Evolutionary conservation across 1,139 yeast genomes (phyloP).

Genomic region (Lodderomyces theae): DNA sequence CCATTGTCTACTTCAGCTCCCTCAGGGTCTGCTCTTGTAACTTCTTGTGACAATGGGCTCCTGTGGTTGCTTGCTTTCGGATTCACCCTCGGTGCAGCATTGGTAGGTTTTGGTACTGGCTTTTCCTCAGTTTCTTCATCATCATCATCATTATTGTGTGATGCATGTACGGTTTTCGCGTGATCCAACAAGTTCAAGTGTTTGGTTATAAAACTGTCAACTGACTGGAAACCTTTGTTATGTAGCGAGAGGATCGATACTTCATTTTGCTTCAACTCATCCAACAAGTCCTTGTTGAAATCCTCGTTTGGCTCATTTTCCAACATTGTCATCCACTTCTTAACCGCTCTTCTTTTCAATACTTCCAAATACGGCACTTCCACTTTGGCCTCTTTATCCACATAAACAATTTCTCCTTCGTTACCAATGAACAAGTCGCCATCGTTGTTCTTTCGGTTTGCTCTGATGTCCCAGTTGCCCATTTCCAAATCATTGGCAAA

Average conservation of each 20-base stretch:
- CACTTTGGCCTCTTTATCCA: slow-evolving; percentile 44
- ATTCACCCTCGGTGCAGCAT: slow-evolving; percentile 1
- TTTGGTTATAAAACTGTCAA: slow-evolving; percentile 29
- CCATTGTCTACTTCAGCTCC: slow-evolving; percentile 5
- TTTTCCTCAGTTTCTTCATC: background rate
- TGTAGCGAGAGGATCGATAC: slow-evolving; percentile 20
- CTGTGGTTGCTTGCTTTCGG: slow-evolving; percentile 3
- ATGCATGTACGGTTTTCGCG: slow-evolving; percentile 6
- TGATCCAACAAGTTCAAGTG: slow-evolving; percentile 21
- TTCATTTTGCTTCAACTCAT: slow-evolving; percentile 23
- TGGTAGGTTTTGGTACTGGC: slow-evolving; percentile 1
- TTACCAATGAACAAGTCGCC: slow-evolving; percentile 58
- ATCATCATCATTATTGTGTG: background rate
- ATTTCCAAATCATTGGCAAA: slow-evolving; percentile 83
- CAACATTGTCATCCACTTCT: slow-evolving; percentile 32
- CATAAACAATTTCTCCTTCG: slow-evolving; percentile 71
- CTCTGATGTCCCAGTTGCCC: slow-evolving; percentile 69
- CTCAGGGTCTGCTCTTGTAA: slow-evolving; percentile 9
- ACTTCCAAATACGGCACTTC: slow-evolving; percentile 67
- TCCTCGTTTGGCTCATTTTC: slow-evolving; percentile 14
- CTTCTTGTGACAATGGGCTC: slow-evolving; percentile 15
- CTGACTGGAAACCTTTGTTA: slow-evolving; percentile 19
- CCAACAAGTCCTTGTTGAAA: slow-evolving; percentile 22
- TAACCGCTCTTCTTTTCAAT: slow-evolving; percentile 37
- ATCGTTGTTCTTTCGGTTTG: slow-evolving; percentile 40